Base-by-base conservation (phyloP, 192 early-diverging fungal species). In the Kappamyces sp. region DNA sequence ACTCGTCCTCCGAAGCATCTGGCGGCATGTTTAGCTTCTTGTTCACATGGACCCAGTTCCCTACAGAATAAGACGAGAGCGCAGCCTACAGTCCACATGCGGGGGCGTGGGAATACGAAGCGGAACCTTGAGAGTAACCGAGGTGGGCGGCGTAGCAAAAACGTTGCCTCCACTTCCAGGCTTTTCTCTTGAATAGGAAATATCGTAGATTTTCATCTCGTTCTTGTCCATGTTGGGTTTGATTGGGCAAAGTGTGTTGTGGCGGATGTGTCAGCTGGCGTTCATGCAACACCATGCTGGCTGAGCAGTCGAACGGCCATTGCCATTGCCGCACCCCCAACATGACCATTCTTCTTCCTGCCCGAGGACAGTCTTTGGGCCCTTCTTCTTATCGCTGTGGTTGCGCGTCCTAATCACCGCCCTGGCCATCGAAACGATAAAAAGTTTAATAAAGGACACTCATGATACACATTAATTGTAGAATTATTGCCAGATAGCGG, bases 401-500 rank as follows among this genome's bases (percentile, higher is more conserved):
- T 23, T 23, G 23, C 23, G 23, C 23, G 23, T 23, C 23, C 23
- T 23, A 23, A 23, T 23, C 23, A 23, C 23, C 23, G 23, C 23
- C 23, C 23, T 23, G 23, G 23, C 23, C 23, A 23, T 23, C 23
- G 23, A 23, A 23, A 23, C 23, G 23, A 23, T 23, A 23, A 23
- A 23, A 23, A 23, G 23, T 23, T 23, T 23, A 23, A 23, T 23
- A 23, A 23, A 23, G 23, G 23, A 23, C 23, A 23, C 23, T 23
- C 23, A 23, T 23, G 23, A 23, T 23, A 23, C 23, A 23, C 23
- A 23, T 23, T 23, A 8, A 51, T 34, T 51, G 31, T 51, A 51
- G 31, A 5, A 33, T 57, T 46, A 70, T 41, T 53, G 58, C 75
- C 72, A 76, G 9, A 79, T 55, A 33, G 51, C 71, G 12, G 62